A percentile compares a stretch with the other conserved stretches of the same genome.
These are phyloP conservation scores for Cenococcum geophilum DNA, from an alignment of 495 filamentous ascomycete species.

Conservation along the genomic window DNA sequence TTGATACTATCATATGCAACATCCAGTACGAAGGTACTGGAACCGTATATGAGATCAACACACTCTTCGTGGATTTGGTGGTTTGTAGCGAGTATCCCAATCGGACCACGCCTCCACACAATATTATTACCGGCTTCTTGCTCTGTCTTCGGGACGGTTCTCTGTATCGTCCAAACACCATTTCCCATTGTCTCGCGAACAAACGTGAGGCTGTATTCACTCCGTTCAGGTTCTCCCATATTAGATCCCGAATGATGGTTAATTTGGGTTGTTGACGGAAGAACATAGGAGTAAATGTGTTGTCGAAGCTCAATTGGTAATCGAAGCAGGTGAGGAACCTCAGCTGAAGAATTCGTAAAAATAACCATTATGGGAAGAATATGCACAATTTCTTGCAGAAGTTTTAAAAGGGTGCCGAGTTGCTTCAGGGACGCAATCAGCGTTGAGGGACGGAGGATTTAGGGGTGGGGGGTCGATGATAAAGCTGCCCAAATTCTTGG, in stretches of 20 bases:
- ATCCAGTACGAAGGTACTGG: conserved; percentile 46
- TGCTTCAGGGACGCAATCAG: conserved; percentile 2
- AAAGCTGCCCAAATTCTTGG: not conserved
- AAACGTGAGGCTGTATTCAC: conserved; percentile 26
- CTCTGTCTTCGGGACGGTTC: conserved; percentile 18
- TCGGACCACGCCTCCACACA: conserved; percentile 37
- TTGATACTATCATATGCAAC: conserved; percentile 45
- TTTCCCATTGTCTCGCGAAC: conserved; percentile 16
- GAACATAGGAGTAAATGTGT: conserved; percentile 36
- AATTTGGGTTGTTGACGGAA: conserved; percentile 33
- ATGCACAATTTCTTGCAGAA: not conserved
- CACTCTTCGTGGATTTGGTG: conserved; percentile 37
- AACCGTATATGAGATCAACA: conserved; percentile 36
- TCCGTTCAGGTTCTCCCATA: conserved; percentile 4
- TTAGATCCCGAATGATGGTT: conserved; percentile 12
- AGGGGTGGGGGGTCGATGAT: not conserved
- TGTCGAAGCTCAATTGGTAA: conserved; percentile 40
- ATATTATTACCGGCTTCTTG: conserved; percentile 26
- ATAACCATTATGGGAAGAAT: not conserved
- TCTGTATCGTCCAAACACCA: conserved; percentile 24
- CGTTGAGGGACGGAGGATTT: not conserved
- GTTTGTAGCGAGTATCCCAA: conserved; percentile 25
- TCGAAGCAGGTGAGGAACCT: conserved; percentile 28
- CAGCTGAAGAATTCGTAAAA: not conserved
- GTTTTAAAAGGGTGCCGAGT: not conserved